These are phyloP conservation scores for Yamadazyma kanchanaburiensis DNA, from an alignment of 1,139 yeast genomes.

Conservation along the genomic window DNA sequence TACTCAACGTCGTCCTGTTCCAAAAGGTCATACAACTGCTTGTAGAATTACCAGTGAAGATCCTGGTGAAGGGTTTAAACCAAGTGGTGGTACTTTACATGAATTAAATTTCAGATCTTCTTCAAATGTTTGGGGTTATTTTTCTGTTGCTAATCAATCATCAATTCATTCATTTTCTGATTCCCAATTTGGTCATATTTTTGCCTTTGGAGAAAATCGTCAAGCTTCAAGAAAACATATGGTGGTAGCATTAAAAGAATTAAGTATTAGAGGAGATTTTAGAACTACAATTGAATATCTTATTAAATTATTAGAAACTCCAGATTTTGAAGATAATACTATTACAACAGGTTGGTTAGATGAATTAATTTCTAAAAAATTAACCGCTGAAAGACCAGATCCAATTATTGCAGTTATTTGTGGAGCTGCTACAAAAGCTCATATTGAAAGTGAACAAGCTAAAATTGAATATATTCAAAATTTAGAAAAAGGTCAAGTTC, in stretches of 20 bases:
- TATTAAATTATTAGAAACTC: slow-evolving; percentile 91
- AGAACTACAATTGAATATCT: slow-evolving; percentile 96
- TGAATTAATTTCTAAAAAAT: slow-evolving; percentile 85
- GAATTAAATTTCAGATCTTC: slow-evolving; percentile 96
- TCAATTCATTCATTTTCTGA: slow-evolving; percentile 97
- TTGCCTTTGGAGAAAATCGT: slow-evolving; percentile 98
- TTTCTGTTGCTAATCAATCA: slow-evolving; percentile 94
- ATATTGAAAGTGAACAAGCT: slow-evolving; percentile 71
- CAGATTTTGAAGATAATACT: slow-evolving; percentile 92
- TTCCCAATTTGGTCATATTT: slow-evolving; percentile 97
- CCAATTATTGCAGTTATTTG: slow-evolving; percentile 85
- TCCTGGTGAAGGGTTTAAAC: slow-evolving; percentile 98
- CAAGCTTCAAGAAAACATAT: slow-evolving; percentile 96
- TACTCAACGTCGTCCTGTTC: slow-evolving; percentile 87
- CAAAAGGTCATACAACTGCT: slow-evolving; percentile 98
- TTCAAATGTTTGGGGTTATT: slow-evolving; percentile 98
- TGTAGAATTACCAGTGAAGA: slow-evolving; percentile 99
- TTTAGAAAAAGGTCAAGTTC: slow-evolving; percentile 94
- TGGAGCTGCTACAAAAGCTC: slow-evolving; percentile 97
- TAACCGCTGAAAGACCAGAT: slow-evolving; percentile 97
- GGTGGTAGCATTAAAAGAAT: slow-evolving; percentile 97
- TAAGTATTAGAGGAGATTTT: slow-evolving; percentile 96
- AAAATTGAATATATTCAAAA: slow-evolving; percentile 65
- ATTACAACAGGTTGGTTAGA: slow-evolving; percentile 99
- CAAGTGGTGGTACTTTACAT: slow-evolving; percentile 94